Conservation (phyloP, 352 stramenopile genomes). For the Globisporangium barbulae region DNA sequence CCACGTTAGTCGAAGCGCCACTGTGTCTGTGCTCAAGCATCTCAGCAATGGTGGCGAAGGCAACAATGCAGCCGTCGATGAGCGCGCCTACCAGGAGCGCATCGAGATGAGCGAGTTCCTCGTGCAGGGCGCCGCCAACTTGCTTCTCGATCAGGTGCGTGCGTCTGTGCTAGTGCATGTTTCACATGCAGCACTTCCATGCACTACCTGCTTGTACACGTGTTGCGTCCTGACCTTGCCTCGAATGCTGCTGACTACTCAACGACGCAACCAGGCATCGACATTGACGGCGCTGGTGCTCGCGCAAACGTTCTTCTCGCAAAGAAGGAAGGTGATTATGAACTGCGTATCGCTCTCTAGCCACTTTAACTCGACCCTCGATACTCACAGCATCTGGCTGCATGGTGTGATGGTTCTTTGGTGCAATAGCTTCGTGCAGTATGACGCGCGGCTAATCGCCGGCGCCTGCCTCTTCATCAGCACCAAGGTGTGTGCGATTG, state of each 20-base stretch:
- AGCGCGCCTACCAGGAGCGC: conserved; percentile 3
- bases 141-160: conserved; percentile 19
- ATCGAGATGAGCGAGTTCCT: conserved; percentile 13
- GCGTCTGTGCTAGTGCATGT: neutral
- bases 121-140: conserved; percentile 9
- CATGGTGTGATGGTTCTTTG: neutral
- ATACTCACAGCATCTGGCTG: neutral
- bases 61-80: neutral
- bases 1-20: neutral
- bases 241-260: neutral
- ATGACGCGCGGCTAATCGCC: conserved; percentile 19
- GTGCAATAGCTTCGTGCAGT: conserved; percentile 16
- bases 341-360: neutral
- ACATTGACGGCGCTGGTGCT: conserved; percentile 20
- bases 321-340: conserved; percentile 20
- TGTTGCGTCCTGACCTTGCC: neutral
- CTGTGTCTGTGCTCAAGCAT: neutral
- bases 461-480: conserved; percentile 20
- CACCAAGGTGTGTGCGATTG: conserved; percentile 11
- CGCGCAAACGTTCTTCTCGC: conserved; percentile 15
- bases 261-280: conserved; percentile 4
- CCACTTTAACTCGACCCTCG: neutral
- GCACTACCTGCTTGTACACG: neutral
- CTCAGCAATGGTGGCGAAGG: neutral
- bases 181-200: neutral